Conservation (phyloP, 768 basidiomycete species). For the Boletellus ananas region DNA sequence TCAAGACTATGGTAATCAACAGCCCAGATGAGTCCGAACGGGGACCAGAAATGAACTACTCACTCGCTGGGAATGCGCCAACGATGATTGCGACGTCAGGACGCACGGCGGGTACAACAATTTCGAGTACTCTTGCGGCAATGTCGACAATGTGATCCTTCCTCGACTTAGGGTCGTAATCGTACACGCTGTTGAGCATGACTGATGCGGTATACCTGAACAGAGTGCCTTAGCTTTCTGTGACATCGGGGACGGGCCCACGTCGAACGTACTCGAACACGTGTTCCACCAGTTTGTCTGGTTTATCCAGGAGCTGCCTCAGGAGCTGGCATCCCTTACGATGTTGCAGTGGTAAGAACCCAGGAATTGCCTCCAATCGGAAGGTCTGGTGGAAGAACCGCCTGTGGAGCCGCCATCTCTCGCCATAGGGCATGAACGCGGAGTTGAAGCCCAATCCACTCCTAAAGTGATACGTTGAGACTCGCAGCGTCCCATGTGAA, state of each 20-base stretch:
- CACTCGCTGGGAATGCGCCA: conserved; percentile 4
- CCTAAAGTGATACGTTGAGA: background rate
- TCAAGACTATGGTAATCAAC: conserved; percentile 1
- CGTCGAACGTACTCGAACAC: conserved; percentile 25
- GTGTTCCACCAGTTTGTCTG: conserved; percentile 29
- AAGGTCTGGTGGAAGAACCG: conserved; percentile 23
- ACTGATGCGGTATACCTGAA: conserved; percentile 7
- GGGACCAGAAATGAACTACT: background rate
- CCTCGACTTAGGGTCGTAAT: conserved; percentile 7
- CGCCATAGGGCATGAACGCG: conserved; percentile 23
- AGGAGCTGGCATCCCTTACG: conserved; percentile 29
- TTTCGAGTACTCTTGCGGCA: background rate
- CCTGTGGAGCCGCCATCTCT: conserved; percentile 28
- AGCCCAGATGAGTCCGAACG: background rate
- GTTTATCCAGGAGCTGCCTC: conserved; percentile 26
- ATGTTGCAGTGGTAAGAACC: conserved; percentile 23
- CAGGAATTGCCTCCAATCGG: conserved; percentile 10
- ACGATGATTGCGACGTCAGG: conserved; percentile 3
- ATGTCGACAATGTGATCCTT: conserved; percentile 5
- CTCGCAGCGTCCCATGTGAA: background rate
- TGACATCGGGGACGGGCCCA: background rate
- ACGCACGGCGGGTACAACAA: conserved; percentile 1
- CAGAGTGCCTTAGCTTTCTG: too few species aligned
- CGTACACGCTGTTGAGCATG: conserved; percentile 5
- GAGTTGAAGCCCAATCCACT: conserved; percentile 13